phyloP scores from a whole-genome alignment of 2,329 filamentous ascomycete species.

The Neocucurbitaria cava region DNA sequence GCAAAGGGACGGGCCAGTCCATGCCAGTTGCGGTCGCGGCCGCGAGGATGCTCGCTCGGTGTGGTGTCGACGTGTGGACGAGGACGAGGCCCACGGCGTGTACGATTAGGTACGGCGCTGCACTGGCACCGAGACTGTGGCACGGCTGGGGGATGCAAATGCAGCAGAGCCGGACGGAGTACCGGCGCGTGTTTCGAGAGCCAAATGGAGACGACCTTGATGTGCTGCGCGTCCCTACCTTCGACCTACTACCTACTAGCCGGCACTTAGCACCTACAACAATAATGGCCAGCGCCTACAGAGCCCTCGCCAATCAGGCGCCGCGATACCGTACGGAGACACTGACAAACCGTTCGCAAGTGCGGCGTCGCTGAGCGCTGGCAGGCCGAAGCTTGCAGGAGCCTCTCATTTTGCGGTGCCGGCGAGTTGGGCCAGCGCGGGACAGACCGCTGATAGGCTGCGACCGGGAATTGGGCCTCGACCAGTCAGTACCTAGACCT shows the following conservation, averaged over 20 bases:
- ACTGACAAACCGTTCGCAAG: slow-evolving; percentile 9
- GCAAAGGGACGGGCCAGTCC: slow-evolving; percentile 29
- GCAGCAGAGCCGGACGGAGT: background rate
- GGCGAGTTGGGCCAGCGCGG: slow-evolving; percentile 5
- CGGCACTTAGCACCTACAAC: background rate
- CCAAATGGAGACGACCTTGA: too few relatives aligned
- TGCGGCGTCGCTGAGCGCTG: slow-evolving; percentile 13
- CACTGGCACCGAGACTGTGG: slow-evolving; percentile 16
- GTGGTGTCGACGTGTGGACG: background rate
- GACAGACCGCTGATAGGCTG: slow-evolving; percentile 25
- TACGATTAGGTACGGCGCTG: background rate
- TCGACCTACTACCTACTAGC: too few relatives aligned
- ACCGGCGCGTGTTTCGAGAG: background rate
- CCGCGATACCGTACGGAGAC: slow-evolving; percentile 6
- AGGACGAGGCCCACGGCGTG: background rate
- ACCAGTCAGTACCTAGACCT: slow-evolving; percentile 18
- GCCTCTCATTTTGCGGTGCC: slow-evolving; percentile 1
- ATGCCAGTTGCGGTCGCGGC: slow-evolving; percentile 25
- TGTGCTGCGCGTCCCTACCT: slow-evolving; percentile 11
- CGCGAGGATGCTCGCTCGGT: slow-evolving; percentile 20
- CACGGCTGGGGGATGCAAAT: slow-evolving; percentile 20
- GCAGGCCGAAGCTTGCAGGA: slow-evolving; percentile 11
- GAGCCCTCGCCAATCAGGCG: slow-evolving; percentile 20
- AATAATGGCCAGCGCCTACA: slow-evolving; percentile 3
- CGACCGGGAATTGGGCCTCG: slow-evolving; percentile 9